Base-by-base conservation (phyloP, 1,139 yeast genomes). In the Geotrichum citri-aurantii region DNA sequence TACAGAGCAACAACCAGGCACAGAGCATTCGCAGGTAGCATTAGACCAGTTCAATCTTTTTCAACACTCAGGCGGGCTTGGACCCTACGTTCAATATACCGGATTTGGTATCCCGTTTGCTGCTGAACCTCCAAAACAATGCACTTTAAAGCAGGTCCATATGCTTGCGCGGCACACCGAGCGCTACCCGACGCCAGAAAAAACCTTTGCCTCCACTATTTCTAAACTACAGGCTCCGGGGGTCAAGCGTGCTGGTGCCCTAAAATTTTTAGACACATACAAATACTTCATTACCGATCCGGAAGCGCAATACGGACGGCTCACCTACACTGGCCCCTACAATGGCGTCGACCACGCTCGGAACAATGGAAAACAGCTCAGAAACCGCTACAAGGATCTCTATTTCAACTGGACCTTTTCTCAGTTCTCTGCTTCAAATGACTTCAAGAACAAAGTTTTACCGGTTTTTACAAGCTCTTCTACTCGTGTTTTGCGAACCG, bases 61-160 rank as follows among this genome's bases (percentile, higher is more conserved):
- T 27, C 58, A 52, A 48, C 60, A 58, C 31, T 48, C 61, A 11
- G 62, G 63, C 8, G 63, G 63, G 2, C 50, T 56, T 23, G 61
- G 63, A 6, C 63, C 63, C 21, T 59, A 52, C 33, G 0, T 80
- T 75, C 63, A 73, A 78, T 75, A 82, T 6, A 79, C 84, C 66
- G 72, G 74, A 42, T 65, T 78, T 53, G 68, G 71, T 1, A 75
- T 75, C 73, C 40, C 49, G 33, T 21, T 29, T 44, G 42, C 47
- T n/a, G 73, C 50, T 79, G 52, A 48, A 21, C 54, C 55, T 2
- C 59, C 58, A 24, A 23, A 26, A n/a, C 27, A 52, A 4, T 64
- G 65, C 50, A n/a, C 19, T 1, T 54, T 65, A 11, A 55, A 56
- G 33, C 64, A 64, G 52, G 67, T 63, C 10, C 63, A 60, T n/a